Percentiles rank a stretch among this genome's conserved stretches.
Evolutionary conservation across 2,329 filamentous ascomycete genomes (phyloP).

Genomic region (Trichoderma gracile): DNA sequence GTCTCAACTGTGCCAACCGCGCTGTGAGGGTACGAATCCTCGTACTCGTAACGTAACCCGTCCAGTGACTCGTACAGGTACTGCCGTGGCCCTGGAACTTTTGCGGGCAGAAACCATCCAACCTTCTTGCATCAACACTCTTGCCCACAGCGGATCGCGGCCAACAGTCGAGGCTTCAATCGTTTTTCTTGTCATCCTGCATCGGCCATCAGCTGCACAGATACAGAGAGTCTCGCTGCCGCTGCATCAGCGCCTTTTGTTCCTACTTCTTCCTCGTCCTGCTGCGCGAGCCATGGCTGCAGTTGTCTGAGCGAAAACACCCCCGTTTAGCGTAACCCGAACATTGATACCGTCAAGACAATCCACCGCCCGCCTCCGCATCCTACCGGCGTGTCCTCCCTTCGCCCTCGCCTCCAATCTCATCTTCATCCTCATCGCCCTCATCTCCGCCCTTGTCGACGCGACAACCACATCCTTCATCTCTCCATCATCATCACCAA

Average conservation of each 20-base stretch:
- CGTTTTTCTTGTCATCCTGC: not conserved
- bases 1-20: constrained; percentile 2
- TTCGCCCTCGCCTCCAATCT: not conserved
- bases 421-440: not conserved
- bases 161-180: constrained; percentile 12
- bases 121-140: constrained; percentile 1
- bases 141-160: not conserved
- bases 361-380: constrained; percentile 9
- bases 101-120: constrained; percentile 18
- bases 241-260: constrained; percentile 15
- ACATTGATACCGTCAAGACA: constrained; percentile 6
- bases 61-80: constrained; percentile 25
- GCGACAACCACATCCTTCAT: not conserved
- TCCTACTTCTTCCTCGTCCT: not conserved
- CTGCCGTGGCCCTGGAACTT: too few relatives aligned
- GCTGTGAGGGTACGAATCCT: too few relatives aligned
- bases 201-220: constrained; percentile 8
- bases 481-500: not conserved
- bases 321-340: constrained; percentile 15
- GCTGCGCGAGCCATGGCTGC: constrained; percentile 42
- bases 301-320: constrained; percentile 37
- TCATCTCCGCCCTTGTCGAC: not conserved
- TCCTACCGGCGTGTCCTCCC: not conserved
- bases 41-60: constrained; percentile 8
- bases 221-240: not conserved